These are phyloP conservation scores for Linum tenue DNA, from an alignment of 345 rosid genomes.

Conservation along the genomic window DNA sequence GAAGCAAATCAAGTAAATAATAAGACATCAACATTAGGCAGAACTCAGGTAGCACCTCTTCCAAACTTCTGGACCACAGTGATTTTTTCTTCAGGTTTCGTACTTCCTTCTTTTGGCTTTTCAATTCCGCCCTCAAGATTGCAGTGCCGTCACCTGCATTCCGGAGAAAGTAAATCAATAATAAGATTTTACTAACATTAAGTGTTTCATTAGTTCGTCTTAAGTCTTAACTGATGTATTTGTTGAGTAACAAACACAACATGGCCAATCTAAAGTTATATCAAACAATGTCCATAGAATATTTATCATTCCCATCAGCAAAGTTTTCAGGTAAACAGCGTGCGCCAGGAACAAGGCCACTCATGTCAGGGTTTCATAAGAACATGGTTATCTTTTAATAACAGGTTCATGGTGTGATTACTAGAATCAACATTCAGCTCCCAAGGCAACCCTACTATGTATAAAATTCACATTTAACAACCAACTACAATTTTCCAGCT, in stretches of 20 bases:
- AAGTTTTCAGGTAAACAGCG: neutral
- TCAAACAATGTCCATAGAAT: neutral
- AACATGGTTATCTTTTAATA: neutral
- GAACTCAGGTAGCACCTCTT: slow-evolving; percentile 19
- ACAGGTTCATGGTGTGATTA: neutral
- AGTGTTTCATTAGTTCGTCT: neutral
- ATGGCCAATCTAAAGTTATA: too few species aligned
- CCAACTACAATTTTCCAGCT: neutral
- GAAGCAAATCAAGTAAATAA: too few species aligned
- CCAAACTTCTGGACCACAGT: slow-evolving; percentile 27
- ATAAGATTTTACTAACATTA: neutral
- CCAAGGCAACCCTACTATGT: neutral
- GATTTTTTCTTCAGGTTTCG: slow-evolving; percentile 25
- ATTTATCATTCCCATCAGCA: neutral
- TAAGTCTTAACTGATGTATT: slow-evolving; percentile 5
- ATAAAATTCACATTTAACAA: too few species aligned
- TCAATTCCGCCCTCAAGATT: slow-evolving; percentile 16
- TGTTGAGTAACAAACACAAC: neutral
- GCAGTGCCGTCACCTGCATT: slow-evolving; percentile 16
- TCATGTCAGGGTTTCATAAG: neutral
- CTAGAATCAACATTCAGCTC: neutral
- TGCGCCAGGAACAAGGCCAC: neutral
- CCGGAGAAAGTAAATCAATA: neutral
- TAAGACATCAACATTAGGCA: too few species aligned
- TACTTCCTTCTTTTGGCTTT: slow-evolving; percentile 20